Conservation (phyloP, 495 filamentous ascomycete genomes). For the Alectoria sarmentosa region DNA sequence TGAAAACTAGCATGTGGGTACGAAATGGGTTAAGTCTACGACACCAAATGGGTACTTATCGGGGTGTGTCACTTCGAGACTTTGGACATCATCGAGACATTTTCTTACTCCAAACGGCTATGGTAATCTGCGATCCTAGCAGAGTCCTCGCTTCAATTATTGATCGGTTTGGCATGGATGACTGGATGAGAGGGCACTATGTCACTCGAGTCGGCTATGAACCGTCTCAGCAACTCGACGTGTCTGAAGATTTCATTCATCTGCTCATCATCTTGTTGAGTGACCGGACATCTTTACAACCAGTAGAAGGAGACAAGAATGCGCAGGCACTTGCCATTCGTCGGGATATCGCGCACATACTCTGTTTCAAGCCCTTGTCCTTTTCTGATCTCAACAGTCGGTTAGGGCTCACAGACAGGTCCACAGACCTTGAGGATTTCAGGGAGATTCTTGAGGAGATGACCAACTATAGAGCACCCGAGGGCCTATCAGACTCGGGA, state of each 20-base stretch:
- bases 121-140: constrained; percentile 79
- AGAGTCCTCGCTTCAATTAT: constrained; percentile 83
- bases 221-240: constrained; percentile 77
- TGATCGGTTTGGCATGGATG: constrained; percentile 80
- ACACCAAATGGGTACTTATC: constrained; percentile 90
- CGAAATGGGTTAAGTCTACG: constrained; percentile 91
- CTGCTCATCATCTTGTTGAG: constrained; percentile 84
- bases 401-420: constrained; percentile 67
- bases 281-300: constrained; percentile 74
- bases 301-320: constrained; percentile 56
- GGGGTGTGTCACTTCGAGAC: constrained; percentile 78
- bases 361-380: constrained; percentile 93
- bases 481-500: constrained; percentile 85
- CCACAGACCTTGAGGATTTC: constrained; percentile 75
- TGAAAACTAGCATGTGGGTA: constrained; percentile 98
- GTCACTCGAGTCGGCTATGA: constrained; percentile 63
- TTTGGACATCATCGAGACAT: constrained; percentile 93
- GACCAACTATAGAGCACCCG: constrained; percentile 79
- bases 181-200: constrained; percentile 84
- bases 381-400: constrained; percentile 82
- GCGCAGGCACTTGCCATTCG: constrained; percentile 65
- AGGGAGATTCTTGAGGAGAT: constrained; percentile 78
- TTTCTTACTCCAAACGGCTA: constrained; percentile 82
- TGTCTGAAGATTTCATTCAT: constrained; percentile 93
- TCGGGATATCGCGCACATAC: constrained; percentile 83